These are phyloP conservation scores for Tetrahymena malaccensis DNA, from an alignment of 73 alveolate species.

Conservation along the genomic window DNA sequence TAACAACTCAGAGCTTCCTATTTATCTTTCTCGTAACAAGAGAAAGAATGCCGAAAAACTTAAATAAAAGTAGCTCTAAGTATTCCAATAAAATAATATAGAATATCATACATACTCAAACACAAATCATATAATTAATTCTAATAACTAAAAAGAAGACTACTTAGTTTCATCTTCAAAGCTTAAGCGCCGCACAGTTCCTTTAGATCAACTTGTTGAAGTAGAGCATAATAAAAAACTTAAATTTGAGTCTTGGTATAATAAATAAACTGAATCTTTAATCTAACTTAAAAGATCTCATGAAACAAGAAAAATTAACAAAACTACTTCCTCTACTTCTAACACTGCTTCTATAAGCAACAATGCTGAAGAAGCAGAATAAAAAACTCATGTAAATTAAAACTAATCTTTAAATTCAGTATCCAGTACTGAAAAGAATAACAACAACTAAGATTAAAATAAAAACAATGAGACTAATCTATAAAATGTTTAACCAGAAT, in stretches of 20 bases:
- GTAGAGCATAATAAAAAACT: neutral
- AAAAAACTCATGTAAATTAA: neutral
- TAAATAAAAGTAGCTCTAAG: neutral
- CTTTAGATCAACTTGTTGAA: neutral
- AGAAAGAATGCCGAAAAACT: neutral
- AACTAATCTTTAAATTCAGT: neutral
- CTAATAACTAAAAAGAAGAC: neutral
- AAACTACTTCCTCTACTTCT: neutral
- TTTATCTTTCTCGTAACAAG: neutral
- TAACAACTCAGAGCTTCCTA: neutral
- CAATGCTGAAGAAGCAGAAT: neutral
- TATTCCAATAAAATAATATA: neutral
- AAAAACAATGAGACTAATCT: neutral
- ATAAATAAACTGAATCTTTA: neutral
- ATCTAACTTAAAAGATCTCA: neutral
- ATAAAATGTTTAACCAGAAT: neutral
- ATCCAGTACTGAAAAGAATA: neutral
- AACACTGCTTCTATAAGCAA: neutral
- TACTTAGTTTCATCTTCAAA: neutral
- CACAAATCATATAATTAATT: neutral
- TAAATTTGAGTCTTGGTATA: neutral
- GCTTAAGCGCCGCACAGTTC: neutral
- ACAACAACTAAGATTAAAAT: neutral
- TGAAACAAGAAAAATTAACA: neutral
- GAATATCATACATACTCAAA: neutral